Percentiles rank a stretch among this genome's conserved stretches.
Evolutionary conservation across 441 rosid species (phyloP).

Genomic region (Jatropha multifida): DNA sequence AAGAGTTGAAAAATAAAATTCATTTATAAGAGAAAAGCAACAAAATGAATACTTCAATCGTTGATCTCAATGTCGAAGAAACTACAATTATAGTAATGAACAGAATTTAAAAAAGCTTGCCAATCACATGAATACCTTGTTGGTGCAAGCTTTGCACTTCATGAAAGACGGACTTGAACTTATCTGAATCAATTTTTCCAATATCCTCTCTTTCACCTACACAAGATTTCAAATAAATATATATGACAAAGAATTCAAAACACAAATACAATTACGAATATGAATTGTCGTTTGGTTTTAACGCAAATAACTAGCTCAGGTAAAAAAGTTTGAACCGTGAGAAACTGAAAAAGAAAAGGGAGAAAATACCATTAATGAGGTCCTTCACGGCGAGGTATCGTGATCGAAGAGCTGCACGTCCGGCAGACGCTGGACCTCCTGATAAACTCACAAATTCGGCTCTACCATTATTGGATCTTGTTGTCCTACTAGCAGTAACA

Average conservation of each 20-base stretch:
- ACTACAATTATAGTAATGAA: neutral
- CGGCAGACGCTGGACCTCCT: neutral
- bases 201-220: slow-evolving; percentile 40
- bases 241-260: neutral
- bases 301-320: neutral
- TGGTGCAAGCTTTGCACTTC: slow-evolving; percentile 40
- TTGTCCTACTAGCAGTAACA: neutral
- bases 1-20: no score
- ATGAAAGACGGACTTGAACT: slow-evolving; percentile 31
- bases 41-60: neutral
- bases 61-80: neutral
- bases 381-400: slow-evolving; percentile 37
- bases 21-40: no score
- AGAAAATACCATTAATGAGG: slow-evolving; percentile 31
- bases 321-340: neutral
- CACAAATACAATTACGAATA: no score
- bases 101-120: neutral
- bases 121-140: slow-evolving; percentile 24
- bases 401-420: slow-evolving; percentile 29
- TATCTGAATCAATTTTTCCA: slow-evolving; percentile 32
- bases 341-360: neutral
- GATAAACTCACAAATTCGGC: slow-evolving; percentile 9
- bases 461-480: neutral
- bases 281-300: neutral
- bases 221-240: neutral